Base-by-base conservation (phyloP, 2,329 filamentous ascomycete species). In the Beauveria pseudobassiana region DNA sequence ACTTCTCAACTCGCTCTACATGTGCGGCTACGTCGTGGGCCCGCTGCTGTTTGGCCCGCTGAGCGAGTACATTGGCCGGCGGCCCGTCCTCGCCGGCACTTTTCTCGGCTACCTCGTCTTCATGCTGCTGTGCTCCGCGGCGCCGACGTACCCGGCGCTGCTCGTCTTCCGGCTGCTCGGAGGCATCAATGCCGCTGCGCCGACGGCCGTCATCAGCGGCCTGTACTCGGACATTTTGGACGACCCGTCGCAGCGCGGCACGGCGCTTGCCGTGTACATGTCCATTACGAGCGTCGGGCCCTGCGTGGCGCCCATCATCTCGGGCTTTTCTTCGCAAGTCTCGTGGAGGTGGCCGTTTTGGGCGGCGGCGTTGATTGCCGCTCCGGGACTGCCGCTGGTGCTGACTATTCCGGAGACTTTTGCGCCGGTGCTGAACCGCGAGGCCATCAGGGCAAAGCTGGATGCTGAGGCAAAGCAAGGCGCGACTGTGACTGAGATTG, bases 281-380 rank as follows among this genome's bases (percentile, higher is more conserved):
- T 67, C 66, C 7, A 65, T 74, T 46, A 74, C 72, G 8, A 73
- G 68, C 2, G 62, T 68, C 4, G 72, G 70, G 0, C 72, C 72
- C 5, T 75, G 82, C 1, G 68, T 83, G 1, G 81, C 81, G 0
- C 80, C 81, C 1, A 76, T 83, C 14, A 75, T 82, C 22, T 80
- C 80, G 16, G 80, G 80, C 0, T 82, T 82, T 66, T 66, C 81
- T 0, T 73, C 81, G 3, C 74, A 77, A 55, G 73, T 70, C n/a
- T 76, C 72, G 22, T 75, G 76, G 65, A 70, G 73, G 24, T 78
- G 77, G 62, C 69, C 76, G 1, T 72, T 78, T 38, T 78, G 75
- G 72, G 73, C 79, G 22, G 65, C 76, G 1, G 69, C 69, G 12
- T 64, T 71, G 42, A 69, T 74, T 10, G 70, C 71, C 0, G 64